These are phyloP conservation scores for Kalmusia sp. DNA, from an alignment of 2,329 filamentous ascomycete genomes.

Conservation along the genomic window DNA sequence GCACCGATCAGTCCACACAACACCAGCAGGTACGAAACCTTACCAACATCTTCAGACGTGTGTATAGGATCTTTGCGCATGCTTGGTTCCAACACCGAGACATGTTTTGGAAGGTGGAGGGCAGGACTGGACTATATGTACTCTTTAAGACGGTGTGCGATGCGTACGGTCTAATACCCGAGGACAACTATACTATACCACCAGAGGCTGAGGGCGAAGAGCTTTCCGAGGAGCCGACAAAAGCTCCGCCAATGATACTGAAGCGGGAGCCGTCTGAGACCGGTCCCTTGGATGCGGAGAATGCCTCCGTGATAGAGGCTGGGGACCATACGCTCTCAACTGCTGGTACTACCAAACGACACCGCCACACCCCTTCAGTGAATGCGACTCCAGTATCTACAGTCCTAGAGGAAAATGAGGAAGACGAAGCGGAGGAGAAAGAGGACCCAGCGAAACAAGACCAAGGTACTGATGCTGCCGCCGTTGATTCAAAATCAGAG, in stretches of 20 bases:
- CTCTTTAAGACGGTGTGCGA: slow-evolving; percentile 98
- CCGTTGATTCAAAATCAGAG: slow-evolving; percentile 22
- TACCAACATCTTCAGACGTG: slow-evolving; percentile 90
- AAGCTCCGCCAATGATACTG: slow-evolving; percentile 39
- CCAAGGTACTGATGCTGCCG: slow-evolving; percentile 11
- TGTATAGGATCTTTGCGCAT: slow-evolving; percentile 97
- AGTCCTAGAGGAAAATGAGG: slow-evolving; percentile 83
- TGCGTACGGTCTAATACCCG: slow-evolving; percentile 83
- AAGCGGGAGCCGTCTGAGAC: slow-evolving; percentile 44
- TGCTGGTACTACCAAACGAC: slow-evolving; percentile 78
- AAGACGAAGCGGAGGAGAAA: slow-evolving; percentile 58
- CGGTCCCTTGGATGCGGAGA: slow-evolving; percentile 27
- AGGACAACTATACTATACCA: slow-evolving; percentile 95
- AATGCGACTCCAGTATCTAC: slow-evolving; percentile 77
- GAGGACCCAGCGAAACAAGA: slow-evolving; percentile 19
- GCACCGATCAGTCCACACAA: slow-evolving; percentile 48
- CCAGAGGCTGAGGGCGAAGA: slow-evolving; percentile 84
- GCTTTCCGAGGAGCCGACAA: slow-evolving; percentile 53
- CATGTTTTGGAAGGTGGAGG: slow-evolving; percentile 94
- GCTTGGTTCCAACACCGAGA: slow-evolving; percentile 98
- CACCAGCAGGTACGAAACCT: slow-evolving; percentile 77
- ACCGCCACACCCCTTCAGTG: slow-evolving; percentile 82
- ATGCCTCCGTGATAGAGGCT: slow-evolving; percentile 27
- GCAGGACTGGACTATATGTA: slow-evolving; percentile 88
- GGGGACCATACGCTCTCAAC: slow-evolving; percentile 58